A percentile compares a stretch with the other conserved stretches of the same genome.
Conservation (phyloP, 306 rosid species). For the Malus fusca region DNA sequence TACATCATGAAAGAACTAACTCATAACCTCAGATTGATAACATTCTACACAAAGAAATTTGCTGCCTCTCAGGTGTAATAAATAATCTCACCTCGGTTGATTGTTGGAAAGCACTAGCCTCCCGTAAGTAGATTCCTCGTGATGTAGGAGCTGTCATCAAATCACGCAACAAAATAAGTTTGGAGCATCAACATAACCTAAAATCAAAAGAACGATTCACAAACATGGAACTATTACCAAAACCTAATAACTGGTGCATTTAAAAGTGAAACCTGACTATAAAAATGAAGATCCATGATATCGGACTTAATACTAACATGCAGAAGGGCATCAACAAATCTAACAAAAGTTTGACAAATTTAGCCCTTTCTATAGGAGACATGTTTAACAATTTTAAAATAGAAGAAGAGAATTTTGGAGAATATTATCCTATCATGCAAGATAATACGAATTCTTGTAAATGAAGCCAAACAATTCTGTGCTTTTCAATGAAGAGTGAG, state of each 20-base stretch:
- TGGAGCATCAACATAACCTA: constrained; percentile 1
- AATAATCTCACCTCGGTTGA: constrained; percentile 67
- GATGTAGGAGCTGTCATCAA: constrained; percentile 57
- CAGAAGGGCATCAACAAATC: background rate
- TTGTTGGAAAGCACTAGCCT: constrained; percentile 67
- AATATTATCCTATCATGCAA: background rate
- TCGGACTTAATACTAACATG: background rate
- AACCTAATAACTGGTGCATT: background rate
- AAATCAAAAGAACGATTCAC: background rate
- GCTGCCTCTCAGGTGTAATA: background rate
- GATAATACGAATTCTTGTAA: background rate
- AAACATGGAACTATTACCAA: background rate
- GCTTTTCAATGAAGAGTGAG: background rate
- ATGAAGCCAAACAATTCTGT: background rate
- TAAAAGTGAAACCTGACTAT: background rate
- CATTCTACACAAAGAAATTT: background rate
- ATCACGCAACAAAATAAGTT: constrained; percentile 2
- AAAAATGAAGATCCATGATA: background rate
- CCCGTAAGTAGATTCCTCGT: constrained; percentile 92
- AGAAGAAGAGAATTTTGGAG: background rate
- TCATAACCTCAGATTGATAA: background rate
- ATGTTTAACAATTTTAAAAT: background rate
- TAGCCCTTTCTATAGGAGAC: no score
- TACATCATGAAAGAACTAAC: background rate
- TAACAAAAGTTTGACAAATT: background rate